Percentiles rank a stretch among this genome's conserved stretches.
Evolutionary conservation across 2,329 filamentous ascomycete genomes (phyloP).

Genomic region (Esteya vermicola): DNA sequence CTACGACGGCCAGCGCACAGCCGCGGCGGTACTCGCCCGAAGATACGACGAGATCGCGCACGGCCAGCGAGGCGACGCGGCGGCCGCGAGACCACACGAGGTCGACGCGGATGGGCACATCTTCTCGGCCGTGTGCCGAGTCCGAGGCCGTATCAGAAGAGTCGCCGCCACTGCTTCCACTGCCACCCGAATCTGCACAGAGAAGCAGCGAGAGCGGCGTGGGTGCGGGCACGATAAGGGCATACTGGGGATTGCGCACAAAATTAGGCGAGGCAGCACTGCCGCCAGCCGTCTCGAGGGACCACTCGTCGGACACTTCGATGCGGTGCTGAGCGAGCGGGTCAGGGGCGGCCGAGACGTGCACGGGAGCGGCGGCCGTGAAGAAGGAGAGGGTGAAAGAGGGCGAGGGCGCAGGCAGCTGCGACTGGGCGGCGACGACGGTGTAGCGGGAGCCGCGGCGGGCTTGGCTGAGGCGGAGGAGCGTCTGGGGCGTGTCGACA

Average conservation of each 20-base stretch:
- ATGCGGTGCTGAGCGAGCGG: conserved; percentile 38
- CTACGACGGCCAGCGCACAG: conserved; percentile 51
- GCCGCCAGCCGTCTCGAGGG: conserved; percentile 65
- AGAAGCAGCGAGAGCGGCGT: conserved; percentile 61
- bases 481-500: conserved; percentile 84
- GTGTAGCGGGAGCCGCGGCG: conserved; percentile 29
- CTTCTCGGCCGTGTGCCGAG: too few relatives aligned
- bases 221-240: conserved; percentile 39
- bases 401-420: conserved; percentile 57
- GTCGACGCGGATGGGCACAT: conserved; percentile 71
- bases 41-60: conserved; percentile 65
- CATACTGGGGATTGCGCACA: conserved; percentile 78
- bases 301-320: conserved; percentile 59
- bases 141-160: too few relatives aligned
- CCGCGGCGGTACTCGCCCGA: conserved; percentile 82
- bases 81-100: conserved; percentile 57
- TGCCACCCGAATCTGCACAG: too few relatives aligned
- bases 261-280: conserved; percentile 66
- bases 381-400: conserved; percentile 82
- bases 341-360: conserved; percentile 46
- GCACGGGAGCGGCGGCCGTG: conserved; percentile 28
- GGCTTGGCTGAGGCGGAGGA: conserved; percentile 56
- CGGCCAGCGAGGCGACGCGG: conserved; percentile 53
- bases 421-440: conserved; percentile 52
- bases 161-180: too few relatives aligned